phyloP scores from a whole-genome alignment of 371 early-diverging fungal species.

The Saksenaea oblongispora region DNA sequence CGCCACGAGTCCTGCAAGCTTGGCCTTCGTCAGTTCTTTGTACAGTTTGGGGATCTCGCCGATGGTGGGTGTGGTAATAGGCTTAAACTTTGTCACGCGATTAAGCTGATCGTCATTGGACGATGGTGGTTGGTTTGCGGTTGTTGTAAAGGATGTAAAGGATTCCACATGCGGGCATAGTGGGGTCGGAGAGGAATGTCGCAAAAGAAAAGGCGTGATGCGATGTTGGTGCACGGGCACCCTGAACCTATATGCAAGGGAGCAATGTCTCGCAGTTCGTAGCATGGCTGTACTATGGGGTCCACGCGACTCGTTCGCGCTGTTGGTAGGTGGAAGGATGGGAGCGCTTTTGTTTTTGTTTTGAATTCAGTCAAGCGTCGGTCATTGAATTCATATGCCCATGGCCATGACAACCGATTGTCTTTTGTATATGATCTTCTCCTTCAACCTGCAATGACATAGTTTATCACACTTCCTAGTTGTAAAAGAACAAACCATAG shows the following conservation, averaged over 20 bases:
- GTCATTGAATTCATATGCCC: not conserved
- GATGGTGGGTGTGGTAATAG: slow-evolving; percentile 35
- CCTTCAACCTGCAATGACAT: no score
- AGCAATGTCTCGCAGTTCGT: not conserved
- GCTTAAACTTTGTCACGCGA: slow-evolving; percentile 43
- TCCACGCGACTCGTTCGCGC: not conserved
- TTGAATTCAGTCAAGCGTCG: slow-evolving; percentile 1
- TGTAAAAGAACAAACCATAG: no score
- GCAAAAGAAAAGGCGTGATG: not conserved
- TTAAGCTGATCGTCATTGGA: not conserved
- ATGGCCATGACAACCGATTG: no score
- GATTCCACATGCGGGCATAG: not conserved
- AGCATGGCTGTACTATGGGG: not conserved
- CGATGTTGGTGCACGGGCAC: not conserved
- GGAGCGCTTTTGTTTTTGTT: not conserved
- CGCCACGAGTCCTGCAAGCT: slow-evolving; percentile 87
- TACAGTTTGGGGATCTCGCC: slow-evolving; percentile 53
- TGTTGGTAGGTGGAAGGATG: not conserved
- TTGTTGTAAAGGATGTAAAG: not conserved
- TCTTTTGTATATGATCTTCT: no score
- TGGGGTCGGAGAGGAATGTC: not conserved
- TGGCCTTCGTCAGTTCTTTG: slow-evolving; percentile 75
- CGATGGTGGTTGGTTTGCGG: not conserved
- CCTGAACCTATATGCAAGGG: not conserved
- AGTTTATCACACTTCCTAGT: no score